phyloP scores from a whole-genome alignment of 768 basidiomycete species.

The Suillus tomentosus region DNA sequence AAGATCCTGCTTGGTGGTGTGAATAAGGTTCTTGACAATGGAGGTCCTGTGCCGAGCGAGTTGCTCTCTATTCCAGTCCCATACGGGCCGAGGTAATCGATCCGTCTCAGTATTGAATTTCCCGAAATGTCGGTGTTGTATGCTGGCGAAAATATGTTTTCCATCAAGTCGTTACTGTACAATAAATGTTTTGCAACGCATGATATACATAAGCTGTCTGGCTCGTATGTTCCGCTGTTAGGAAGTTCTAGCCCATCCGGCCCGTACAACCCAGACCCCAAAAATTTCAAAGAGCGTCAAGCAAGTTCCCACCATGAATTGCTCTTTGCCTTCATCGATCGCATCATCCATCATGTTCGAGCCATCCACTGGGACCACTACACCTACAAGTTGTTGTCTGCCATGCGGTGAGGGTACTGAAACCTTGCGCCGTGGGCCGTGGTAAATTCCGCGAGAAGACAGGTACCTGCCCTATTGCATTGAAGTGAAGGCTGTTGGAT shows the following conservation, averaged over 20 bases:
- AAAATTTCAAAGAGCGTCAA: neutral
- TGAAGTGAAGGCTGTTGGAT: neutral
- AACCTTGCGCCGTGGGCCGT: neutral
- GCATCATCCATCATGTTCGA: neutral
- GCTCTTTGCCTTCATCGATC: neutral
- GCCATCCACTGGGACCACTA: neutral
- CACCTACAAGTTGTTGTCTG: neutral
- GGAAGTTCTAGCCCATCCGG: neutral
- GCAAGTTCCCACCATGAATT: neutral
- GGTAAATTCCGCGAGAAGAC: neutral
- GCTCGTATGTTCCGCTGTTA: neutral
- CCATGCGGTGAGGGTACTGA: neutral
- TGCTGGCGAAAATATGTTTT: neutral
- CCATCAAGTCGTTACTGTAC: neutral
- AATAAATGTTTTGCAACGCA: neutral
- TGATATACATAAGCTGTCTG: neutral
- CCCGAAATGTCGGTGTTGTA: neutral
- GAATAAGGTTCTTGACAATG: slow-evolving; percentile 12
- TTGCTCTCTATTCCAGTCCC: slow-evolving; percentile 14
- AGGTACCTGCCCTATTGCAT: neutral
- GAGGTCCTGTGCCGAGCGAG: slow-evolving; percentile 6
- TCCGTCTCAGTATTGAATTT: neutral
- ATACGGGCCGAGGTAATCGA: neutral
- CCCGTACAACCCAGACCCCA: neutral
- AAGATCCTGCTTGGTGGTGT: slow-evolving; percentile 14